Conservation (phyloP, 495 filamentous ascomycete species). For the Astrothelium macrocarpum region DNA sequence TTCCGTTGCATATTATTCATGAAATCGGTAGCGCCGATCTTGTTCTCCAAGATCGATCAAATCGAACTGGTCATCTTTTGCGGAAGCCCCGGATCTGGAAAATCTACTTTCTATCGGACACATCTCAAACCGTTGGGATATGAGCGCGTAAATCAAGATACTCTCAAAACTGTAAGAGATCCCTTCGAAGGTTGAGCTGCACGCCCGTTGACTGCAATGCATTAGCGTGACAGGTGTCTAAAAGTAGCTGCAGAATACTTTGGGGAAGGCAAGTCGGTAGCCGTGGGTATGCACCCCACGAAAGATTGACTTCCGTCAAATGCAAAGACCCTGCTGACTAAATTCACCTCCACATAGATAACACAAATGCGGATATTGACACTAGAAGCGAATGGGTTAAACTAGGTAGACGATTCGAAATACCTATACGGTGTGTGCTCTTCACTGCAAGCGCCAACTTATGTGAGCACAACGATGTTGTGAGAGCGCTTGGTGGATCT, state of each 20-base stretch:
- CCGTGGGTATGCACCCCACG: conserved; percentile 52
- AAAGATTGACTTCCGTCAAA: conserved; percentile 3
- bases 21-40: conserved; percentile 12
- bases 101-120: conserved; percentile 81
- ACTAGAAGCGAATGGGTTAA: conserved; percentile 65
- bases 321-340: conserved; percentile 8
- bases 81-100: conserved; percentile 80
- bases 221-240: conserved; percentile 70
- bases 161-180: conserved; percentile 60
- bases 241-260: conserved; percentile 61
- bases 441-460: conserved; percentile 64
- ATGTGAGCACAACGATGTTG: conserved; percentile 84
- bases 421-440: conserved; percentile 77
- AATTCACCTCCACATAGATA: conserved; percentile 50
- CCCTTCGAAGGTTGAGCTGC: conserved; percentile 10
- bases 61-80: conserved; percentile 76
- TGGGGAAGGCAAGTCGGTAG: conserved; percentile 55
- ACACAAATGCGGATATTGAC: conserved; percentile 78
- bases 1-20: not conserved
- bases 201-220: conserved; percentile 13
- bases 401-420: conserved; percentile 55
- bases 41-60: conserved; percentile 53
- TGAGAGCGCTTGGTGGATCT: conserved; percentile 59
- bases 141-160: conserved; percentile 82
- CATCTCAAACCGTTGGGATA: conserved; percentile 71